Conservation (phyloP, 2,329 filamentous ascomycete genomes). For the Alternaria hordeiaustralica region DNA sequence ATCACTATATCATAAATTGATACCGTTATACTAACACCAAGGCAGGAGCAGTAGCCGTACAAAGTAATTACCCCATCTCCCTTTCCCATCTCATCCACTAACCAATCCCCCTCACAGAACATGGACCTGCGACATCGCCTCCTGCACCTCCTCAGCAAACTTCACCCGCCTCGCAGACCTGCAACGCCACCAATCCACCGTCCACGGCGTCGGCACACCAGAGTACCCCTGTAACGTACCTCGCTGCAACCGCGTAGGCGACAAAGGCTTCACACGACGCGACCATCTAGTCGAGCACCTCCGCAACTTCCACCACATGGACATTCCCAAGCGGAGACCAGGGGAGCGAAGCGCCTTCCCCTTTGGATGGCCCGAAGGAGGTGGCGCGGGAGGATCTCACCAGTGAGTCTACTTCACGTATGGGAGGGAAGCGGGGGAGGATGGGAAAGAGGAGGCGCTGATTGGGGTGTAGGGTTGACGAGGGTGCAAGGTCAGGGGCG, state of each 20-base stretch:
- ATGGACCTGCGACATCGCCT: conserved; percentile 39
- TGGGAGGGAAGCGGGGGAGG: neutral
- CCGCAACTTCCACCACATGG: conserved; percentile 61
- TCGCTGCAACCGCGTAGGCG: conserved; percentile 38
- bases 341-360: conserved; percentile 42
- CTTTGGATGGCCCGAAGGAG: conserved; percentile 31
- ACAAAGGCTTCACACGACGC: conserved; percentile 60
- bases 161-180: conserved; percentile 46
- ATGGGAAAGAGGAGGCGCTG: conserved; percentile 6
- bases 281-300: conserved; percentile 66
- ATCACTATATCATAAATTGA: neutral
- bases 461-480: conserved; percentile 1
- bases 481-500: neutral
- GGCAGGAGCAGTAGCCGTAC: conserved; percentile 25
- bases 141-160: conserved; percentile 42
- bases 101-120: conserved; percentile 25
- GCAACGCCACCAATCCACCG: conserved; percentile 45
- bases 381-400: neutral
- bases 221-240: conserved; percentile 42
- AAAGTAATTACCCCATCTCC: conserved; percentile 15
- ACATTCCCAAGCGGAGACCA: conserved; percentile 50
- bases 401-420: neutral
- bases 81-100: neutral
- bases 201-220: conserved; percentile 38
- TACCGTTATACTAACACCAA: neutral